Percentiles rank a stretch among this genome's conserved stretches.
phyloP scores from a whole-genome alignment of 768 basidiomycete genomes.

The Boletellus sp. region DNA sequence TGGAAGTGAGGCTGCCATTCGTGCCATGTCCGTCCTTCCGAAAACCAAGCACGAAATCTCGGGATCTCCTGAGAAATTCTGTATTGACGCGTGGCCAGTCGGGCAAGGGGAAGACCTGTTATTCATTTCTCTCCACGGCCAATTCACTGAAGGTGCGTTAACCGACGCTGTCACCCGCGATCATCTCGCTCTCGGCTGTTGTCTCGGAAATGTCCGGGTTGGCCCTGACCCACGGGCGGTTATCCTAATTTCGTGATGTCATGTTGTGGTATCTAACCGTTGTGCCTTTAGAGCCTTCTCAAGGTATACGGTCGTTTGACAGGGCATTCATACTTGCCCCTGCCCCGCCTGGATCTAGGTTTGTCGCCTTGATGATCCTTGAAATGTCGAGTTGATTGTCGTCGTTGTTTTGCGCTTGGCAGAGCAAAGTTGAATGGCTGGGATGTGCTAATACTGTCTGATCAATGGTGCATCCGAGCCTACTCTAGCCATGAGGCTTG shows the following conservation, averaged over 20 bases:
- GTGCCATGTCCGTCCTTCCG: conserved; percentile 63
- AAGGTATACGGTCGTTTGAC: conserved; percentile 89
- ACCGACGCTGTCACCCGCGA: conserved; percentile 2
- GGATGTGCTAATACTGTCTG: conserved; percentile 87
- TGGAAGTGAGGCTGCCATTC: conserved; percentile 61
- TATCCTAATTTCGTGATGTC: conserved; percentile 10
- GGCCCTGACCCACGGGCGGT: background rate
- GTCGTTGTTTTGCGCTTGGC: conserved; percentile 11
- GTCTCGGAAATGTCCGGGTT: conserved; percentile 14
- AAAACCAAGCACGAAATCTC: conserved; percentile 78
- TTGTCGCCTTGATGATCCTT: conserved; percentile 32
- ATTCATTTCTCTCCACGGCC: conserved; percentile 79
- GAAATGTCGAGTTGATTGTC: conserved; percentile 7
- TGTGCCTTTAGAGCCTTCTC: conserved; percentile 51
- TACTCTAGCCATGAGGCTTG: conserved; percentile 83
- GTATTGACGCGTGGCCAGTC: conserved; percentile 81
- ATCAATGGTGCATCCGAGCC: conserved; percentile 78
- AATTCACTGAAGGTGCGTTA: conserved; percentile 82
- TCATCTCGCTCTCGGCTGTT: conserved; percentile 1
- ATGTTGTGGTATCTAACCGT: conserved; percentile 17
- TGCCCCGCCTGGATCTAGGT: conserved; percentile 80
- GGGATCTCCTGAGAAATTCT: conserved; percentile 77
- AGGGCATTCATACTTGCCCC: conserved; percentile 85
- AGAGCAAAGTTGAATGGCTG: conserved; percentile 83
- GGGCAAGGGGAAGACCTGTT: conserved; percentile 52